A percentile compares a stretch with the other conserved stretches of the same genome.
phyloP scores from a whole-genome alignment of 108 stramenopile species.

The Cafeteria roenbergensis region DNA sequence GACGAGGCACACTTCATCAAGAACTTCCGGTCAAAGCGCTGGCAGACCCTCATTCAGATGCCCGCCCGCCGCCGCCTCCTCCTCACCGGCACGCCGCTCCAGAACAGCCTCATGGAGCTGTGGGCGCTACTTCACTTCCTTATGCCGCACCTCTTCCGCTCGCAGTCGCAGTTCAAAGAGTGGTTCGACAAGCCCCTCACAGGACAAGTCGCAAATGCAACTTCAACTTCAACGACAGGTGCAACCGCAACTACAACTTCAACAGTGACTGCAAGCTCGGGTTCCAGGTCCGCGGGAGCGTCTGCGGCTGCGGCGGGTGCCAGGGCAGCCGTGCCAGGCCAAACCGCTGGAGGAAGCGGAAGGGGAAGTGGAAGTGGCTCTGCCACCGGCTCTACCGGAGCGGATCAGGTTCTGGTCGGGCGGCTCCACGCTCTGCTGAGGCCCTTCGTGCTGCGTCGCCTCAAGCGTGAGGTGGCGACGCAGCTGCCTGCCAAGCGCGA shows the following conservation, averaged over 20 bases:
- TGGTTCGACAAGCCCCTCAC: constrained; percentile 95
- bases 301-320: too few relatives aligned
- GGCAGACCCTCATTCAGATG: constrained; percentile 95
- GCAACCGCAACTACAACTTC: too few relatives aligned
- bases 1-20: constrained; percentile 99
- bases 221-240: constrained; percentile 49
- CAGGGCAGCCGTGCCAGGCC: too few relatives aligned
- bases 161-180: constrained; percentile 86
- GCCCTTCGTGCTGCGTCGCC: constrained; percentile 80
- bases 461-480: constrained; percentile 89
- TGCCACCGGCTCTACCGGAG: too few relatives aligned
- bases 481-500: constrained; percentile 92
- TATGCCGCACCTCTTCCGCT: constrained; percentile 57
- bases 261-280: too few relatives aligned
- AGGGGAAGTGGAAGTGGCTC: too few relatives aligned
- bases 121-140: constrained; percentile 60
- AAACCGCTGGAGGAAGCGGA: too few relatives aligned
- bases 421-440: constrained; percentile 86
- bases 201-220: constrained; percentile 71
- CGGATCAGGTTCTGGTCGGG: constrained; percentile 50
- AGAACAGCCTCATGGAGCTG: constrained; percentile 54
- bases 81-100: constrained; percentile 77
- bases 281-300: too few relatives aligned
- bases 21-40: constrained; percentile 89
- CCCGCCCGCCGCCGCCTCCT: constrained; percentile 82